Percentiles rank a stretch among this genome's conserved stretches.
These are phyloP conservation scores for Lentinula guzmanii DNA, from an alignment of 768 basidiomycete species.

Conservation along the genomic window DNA sequence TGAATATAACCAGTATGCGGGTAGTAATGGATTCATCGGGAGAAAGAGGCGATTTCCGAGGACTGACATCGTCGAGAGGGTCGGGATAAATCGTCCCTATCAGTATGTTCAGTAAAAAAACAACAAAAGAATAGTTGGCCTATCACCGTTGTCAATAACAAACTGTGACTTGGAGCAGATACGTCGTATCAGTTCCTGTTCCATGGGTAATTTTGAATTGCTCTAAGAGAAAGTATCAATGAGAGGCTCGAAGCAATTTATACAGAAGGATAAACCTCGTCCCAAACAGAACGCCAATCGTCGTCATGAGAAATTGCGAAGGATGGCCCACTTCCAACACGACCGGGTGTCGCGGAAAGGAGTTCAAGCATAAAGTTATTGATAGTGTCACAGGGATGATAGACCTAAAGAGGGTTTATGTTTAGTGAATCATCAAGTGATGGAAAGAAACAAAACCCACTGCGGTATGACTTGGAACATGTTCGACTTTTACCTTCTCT, in stretches of 20 bases:
- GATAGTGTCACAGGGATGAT: slow-evolving; percentile 7
- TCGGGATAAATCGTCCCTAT: slow-evolving; percentile 4
- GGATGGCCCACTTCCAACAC: slow-evolving; percentile 1
- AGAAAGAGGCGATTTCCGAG: not conserved
- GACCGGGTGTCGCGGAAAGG: slow-evolving; percentile 4
- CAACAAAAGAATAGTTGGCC: not conserved
- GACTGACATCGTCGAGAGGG: not conserved
- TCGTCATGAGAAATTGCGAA: slow-evolving; percentile 8
- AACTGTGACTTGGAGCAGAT: slow-evolving; percentile 4
- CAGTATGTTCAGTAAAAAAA: not conserved
- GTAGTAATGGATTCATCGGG: not conserved
- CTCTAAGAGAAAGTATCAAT: not conserved
- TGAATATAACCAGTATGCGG: slow-evolving; percentile 1
- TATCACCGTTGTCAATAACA: not conserved
- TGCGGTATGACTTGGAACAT: not conserved
- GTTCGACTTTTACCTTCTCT: not conserved
- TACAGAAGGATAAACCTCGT: not conserved
- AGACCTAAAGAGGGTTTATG: not conserved
- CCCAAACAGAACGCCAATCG: slow-evolving; percentile 4
- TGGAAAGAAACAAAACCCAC: not conserved
- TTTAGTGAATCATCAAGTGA: not conserved
- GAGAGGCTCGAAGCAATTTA: not conserved
- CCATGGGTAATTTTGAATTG: not conserved
- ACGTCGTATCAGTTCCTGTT: not conserved
- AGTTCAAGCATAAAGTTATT: slow-evolving; percentile 3